A percentile compares a stretch with the other conserved stretches of the same genome.
phyloP scores from a whole-genome alignment of 139 green algal species.

The Chlamydomonas incerta region DNA sequence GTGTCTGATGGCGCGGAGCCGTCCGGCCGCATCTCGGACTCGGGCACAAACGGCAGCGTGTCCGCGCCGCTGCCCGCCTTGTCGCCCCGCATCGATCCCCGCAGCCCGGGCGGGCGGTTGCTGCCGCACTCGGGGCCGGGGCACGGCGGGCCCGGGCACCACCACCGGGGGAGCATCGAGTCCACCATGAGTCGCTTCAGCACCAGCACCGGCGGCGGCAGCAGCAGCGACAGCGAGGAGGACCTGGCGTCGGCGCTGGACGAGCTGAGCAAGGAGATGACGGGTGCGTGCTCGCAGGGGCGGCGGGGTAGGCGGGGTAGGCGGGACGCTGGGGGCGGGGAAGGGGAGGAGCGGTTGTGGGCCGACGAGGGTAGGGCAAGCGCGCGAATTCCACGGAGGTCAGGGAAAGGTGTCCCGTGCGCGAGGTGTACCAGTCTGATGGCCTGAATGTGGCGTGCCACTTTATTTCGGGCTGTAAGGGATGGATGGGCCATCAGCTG shows the following conservation, averaged over 20 bases:
- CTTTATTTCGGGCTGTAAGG: no score
- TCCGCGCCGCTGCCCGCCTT: neutral
- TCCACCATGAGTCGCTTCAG: conserved; percentile 31
- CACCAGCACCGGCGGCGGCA: conserved; percentile 21
- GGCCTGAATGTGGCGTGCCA: no score
- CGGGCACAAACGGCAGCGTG: neutral
- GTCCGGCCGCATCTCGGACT: neutral
- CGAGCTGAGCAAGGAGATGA: conserved; percentile 20
- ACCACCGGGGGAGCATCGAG: conserved; percentile 11
- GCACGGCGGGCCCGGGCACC: neutral
- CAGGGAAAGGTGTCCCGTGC: no score
- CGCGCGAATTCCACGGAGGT: no score
- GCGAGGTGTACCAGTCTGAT: no score
- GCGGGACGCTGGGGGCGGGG: no score
- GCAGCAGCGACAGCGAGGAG: neutral
- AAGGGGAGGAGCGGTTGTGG: no score
- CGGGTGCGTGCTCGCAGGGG: neutral
- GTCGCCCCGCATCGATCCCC: neutral
- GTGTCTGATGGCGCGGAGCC: neutral
- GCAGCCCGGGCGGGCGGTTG: neutral
- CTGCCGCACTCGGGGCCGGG: neutral
- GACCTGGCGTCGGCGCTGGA: conserved; percentile 28
- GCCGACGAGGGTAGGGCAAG: no score
- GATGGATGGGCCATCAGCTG: no score
- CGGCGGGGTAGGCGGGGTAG: neutral